Evolutionary conservation across 805 yeast species (phyloP), one percentile per base, ranked within the genome.

Genomic region (Candida manassasensis): DNA sequence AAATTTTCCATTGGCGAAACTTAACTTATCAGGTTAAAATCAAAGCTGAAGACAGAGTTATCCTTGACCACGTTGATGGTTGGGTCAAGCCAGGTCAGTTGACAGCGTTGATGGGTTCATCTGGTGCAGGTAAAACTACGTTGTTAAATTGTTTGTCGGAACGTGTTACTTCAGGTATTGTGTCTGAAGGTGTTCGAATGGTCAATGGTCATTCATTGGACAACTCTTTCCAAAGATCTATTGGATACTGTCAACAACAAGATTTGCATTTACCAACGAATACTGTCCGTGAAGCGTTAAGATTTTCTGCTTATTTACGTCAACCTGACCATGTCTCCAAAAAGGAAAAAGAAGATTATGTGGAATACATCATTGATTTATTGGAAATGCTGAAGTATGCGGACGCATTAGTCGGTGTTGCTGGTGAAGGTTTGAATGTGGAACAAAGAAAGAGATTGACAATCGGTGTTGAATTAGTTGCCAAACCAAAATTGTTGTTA

Each of bases 61-160:
- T 74, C 40, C 57, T 77, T 50, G 49, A 63, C 42, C 55, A 52
- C 28, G 58, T 63, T 25, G 66, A 59, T 48, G 90, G 90, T 33
- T 83, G 79, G 69, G 86, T 81, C 37, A 79, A 78, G 50, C 90
- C 90, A 13, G 90, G 90, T 48, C 81, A 84, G 38, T 67, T 83
- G 57, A 82, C 89, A 27, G 90, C 90, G 4, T 66, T 83, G 39
- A 82, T 83, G 89, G 93, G 93, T 50, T 84, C 81, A 35, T 83
- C 90, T 21, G 93, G 93, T 63, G 93, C 93, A 30, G 93, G 93
- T 64, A 83, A 83, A 52, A 83, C 93, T 17, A 84, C 90, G 3
- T 63, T 83, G 39, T 67, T 84, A 48, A 82, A 83, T 56, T 79
- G 81, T 45, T 69, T 84, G 41, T 79, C 87, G 15, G 84, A 79